A percentile compares a stretch with the other conserved stretches of the same genome.
Conservation (phyloP, 2,329 filamentous ascomycete genomes). For the Lachnum nothofagi region DNA sequence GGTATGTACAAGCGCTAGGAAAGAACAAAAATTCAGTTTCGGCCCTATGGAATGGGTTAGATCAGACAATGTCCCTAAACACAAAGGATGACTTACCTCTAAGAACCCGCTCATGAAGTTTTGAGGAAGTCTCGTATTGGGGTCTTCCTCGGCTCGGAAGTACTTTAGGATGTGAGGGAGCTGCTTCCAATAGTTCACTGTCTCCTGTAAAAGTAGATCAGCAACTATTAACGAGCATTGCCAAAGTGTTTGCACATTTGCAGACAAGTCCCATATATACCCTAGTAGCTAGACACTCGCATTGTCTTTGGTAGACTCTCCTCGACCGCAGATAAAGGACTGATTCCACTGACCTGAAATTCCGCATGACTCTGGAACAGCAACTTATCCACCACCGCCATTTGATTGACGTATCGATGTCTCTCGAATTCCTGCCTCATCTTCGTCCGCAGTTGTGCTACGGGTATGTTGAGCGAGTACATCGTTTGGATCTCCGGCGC, state of each 20-base stretch:
- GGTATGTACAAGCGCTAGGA: conserved; percentile 32
- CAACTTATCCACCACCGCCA: conserved; percentile 82
- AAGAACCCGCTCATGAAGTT: conserved; percentile 94
- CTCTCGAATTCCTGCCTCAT: conserved; percentile 96
- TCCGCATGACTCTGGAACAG: conserved; percentile 88
- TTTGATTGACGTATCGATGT: conserved; percentile 86
- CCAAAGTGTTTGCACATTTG: too few species aligned
- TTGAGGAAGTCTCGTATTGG: conserved; percentile 68
- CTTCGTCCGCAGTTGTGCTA: conserved; percentile 83
- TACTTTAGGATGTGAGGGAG: conserved; percentile 93
- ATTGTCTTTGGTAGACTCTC: too few species aligned
- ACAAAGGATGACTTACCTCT: conserved; percentile 52
- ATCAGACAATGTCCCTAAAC: too few species aligned
- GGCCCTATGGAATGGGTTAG: conserved; percentile 29
- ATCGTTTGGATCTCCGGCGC: conserved; percentile 94
- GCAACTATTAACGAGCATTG: not conserved
- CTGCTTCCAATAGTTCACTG: conserved; percentile 99
- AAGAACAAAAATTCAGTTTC: conserved; percentile 28
- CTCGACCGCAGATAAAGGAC: too few species aligned
- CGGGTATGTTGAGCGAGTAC: conserved; percentile 88
- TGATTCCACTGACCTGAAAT: conserved; percentile 66
- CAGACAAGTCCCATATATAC: too few species aligned
- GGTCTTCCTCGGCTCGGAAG: conserved; percentile 83
- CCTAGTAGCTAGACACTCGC: not conserved
- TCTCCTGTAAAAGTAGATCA: conserved; percentile 60